Conservation (phyloP, 2,329 filamentous ascomycete genomes). For the Coleophoma eucalyptorum region DNA sequence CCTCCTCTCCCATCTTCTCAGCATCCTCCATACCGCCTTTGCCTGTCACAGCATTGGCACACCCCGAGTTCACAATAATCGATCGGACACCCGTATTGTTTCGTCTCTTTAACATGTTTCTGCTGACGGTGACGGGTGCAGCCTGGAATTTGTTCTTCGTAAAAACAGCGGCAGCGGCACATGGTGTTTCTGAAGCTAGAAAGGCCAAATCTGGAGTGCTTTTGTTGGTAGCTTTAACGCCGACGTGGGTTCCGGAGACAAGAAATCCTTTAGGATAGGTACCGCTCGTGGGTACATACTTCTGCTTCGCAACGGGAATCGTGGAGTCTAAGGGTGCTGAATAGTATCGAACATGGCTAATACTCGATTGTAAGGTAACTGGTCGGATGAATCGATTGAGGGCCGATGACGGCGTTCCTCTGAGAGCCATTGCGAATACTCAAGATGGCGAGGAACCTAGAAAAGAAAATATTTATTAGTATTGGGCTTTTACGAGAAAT, state of each 20-base stretch:
- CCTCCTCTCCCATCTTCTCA: constrained; percentile 72
- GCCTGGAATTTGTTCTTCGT: constrained; percentile 99
- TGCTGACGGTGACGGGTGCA: constrained; percentile 85
- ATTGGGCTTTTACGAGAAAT: not conserved
- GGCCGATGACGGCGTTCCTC: constrained; percentile 13
- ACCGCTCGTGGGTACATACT: constrained; percentile 82
- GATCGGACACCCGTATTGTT: constrained; percentile 69
- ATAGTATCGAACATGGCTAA: constrained; percentile 40
- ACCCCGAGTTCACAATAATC: constrained; percentile 91
- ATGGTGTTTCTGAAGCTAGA: constrained; percentile 81
- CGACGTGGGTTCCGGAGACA: constrained; percentile 83
- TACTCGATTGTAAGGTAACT: constrained; percentile 13
- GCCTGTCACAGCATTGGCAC: constrained; percentile 95
- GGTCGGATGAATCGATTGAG: constrained; percentile 19
- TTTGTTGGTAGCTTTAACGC: constrained; percentile 91
- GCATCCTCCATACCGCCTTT: constrained; percentile 88
- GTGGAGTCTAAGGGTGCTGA: constrained; percentile 53
- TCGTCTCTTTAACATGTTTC: constrained; percentile 63
- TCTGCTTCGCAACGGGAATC: constrained; percentile 77
- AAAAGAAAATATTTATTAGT: not conserved
- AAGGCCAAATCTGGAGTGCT: constrained; percentile 88
- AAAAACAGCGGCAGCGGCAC: constrained; percentile 86
- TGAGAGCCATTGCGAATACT: constrained; percentile 22
- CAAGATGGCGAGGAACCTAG: not conserved
- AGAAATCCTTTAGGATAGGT: constrained; percentile 89